phyloP scores from a whole-genome alignment of 2,329 filamentous ascomycete genomes.

The Scedosporium boydii region DNA sequence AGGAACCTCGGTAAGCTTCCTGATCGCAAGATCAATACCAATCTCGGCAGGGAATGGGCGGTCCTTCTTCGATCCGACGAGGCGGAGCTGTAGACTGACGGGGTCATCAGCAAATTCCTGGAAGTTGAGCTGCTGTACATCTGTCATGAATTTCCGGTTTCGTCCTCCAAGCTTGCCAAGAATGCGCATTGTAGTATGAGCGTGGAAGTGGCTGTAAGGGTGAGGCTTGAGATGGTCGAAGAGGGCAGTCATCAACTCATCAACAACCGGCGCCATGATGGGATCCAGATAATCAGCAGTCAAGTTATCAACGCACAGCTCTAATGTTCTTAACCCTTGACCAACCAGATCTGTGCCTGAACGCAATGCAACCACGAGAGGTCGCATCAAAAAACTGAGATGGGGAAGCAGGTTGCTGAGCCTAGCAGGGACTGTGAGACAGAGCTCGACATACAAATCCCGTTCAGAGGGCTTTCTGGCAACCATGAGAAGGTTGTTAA shows the following conservation, averaged over 20 bases:
- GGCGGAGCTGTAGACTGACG: conserved; percentile 76
- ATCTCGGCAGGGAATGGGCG: conserved; percentile 78
- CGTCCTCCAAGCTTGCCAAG: conserved; percentile 91
- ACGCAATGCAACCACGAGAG: conserved; percentile 86
- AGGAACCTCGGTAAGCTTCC: conserved; percentile 73
- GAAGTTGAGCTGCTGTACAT: conserved; percentile 74
- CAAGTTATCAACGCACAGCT: conserved; percentile 95
- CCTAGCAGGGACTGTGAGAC: conserved; percentile 86
- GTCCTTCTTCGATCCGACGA: conserved; percentile 84
- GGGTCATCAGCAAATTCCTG: conserved; percentile 80
- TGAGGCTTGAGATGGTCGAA: conserved; percentile 92
- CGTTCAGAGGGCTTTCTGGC: conserved; percentile 84
- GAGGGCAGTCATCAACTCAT: conserved; percentile 94
- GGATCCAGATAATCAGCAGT: conserved; percentile 97
- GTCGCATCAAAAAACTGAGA: conserved; percentile 92
- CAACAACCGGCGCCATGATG: conserved; percentile 98
- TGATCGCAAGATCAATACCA: conserved; percentile 80
- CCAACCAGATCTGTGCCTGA: conserved; percentile 90
- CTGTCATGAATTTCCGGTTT: conserved; percentile 91
- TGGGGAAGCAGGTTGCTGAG: conserved; percentile 92
- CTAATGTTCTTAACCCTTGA: conserved; percentile 84
- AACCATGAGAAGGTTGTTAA: conserved; percentile 88
- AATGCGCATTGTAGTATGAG: conserved; percentile 95
- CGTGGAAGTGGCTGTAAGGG: conserved; percentile 94
- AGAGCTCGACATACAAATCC: conserved; percentile 94